Conservation (phyloP, 2,329 filamentous ascomycete genomes). For the Claviceps pazoutovae region DNA sequence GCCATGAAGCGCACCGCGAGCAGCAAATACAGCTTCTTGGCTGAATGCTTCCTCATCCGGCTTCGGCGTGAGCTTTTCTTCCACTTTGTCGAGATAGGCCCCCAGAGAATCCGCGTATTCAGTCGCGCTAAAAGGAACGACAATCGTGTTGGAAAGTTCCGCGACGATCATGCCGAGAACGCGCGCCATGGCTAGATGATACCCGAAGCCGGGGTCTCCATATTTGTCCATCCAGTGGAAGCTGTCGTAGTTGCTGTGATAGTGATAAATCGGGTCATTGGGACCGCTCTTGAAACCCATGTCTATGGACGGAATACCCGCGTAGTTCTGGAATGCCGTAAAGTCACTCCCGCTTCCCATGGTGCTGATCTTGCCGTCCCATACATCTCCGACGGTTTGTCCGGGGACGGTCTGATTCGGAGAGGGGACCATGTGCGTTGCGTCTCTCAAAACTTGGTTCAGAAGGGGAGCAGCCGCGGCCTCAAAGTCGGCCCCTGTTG, state of each 20-base stretch:
- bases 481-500: slow-evolving; percentile 48
- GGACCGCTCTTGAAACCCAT: slow-evolving; percentile 38
- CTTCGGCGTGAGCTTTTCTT: slow-evolving; percentile 30
- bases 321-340: slow-evolving; percentile 61
- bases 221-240: slow-evolving; percentile 79
- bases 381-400: slow-evolving; percentile 59
- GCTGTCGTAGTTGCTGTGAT: slow-evolving; percentile 85
- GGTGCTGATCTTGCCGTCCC: slow-evolving; percentile 46
- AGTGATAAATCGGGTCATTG: slow-evolving; percentile 53
- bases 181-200: slow-evolving; percentile 54
- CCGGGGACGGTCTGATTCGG: slow-evolving; percentile 61
- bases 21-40: slow-evolving; percentile 18
- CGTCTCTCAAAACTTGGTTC: slow-evolving; percentile 56
- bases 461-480: slow-evolving; percentile 61
- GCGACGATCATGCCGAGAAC: slow-evolving; percentile 48
- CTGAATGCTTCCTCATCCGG: slow-evolving; percentile 10
- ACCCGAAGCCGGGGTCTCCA: slow-evolving; percentile 55
- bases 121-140: slow-evolving; percentile 50
- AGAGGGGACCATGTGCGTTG: slow-evolving; percentile 47
- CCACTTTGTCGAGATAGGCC: slow-evolving; percentile 36
- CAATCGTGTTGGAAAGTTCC: slow-evolving; percentile 44
- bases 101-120: slow-evolving; percentile 48
- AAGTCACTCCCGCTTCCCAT: slow-evolving; percentile 65
- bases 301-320: slow-evolving; percentile 52
- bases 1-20: slow-evolving; percentile 14